Conservation (phyloP, 208 protist species). For the Chromosphaera perkinsii region DNA sequence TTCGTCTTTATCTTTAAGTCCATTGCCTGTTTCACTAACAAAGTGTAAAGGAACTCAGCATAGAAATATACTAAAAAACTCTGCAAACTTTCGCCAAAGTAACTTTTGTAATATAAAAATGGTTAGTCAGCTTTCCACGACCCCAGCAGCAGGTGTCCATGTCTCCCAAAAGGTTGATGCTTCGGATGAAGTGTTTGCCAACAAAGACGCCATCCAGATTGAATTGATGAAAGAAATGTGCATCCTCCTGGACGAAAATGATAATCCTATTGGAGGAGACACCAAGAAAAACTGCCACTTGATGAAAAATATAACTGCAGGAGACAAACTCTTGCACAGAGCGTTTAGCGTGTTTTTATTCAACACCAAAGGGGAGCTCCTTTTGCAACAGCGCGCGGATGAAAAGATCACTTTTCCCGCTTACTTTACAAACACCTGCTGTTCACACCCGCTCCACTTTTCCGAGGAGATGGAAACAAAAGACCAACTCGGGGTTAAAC, state of each 20-base stretch:
- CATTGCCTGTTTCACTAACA: too few species aligned
- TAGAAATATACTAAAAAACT: too few species aligned
- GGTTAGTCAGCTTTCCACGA: too few species aligned
- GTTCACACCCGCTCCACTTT: conserved; percentile 64
- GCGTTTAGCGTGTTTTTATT: conserved; percentile 67
- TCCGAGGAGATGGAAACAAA: conserved; percentile 23
- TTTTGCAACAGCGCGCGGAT: conserved; percentile 66
- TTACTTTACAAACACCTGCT: conserved; percentile 75
- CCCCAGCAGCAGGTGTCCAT: too few species aligned
- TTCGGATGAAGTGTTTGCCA: conserved; percentile 10
- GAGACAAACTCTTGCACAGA: conserved; percentile 57
- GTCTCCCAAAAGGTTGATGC: too few species aligned
- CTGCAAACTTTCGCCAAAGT: too few species aligned
- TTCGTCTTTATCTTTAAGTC: too few species aligned
- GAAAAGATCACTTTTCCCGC: conserved; percentile 74
- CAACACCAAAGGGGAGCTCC: conserved; percentile 52
- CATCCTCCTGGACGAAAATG: conserved; percentile 55
- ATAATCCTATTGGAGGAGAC: conserved; percentile 50
- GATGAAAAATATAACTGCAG: conserved; percentile 53
- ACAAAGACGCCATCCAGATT: conserved; percentile 43
- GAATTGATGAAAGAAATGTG: conserved; percentile 57
- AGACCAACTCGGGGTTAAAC: conserved; percentile 43
- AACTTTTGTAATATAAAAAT: too few species aligned
- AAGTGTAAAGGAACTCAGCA: too few species aligned
- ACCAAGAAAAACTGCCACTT: conserved; percentile 58